Evolutionary conservation across 2,329 filamentous ascomycete species (phyloP).

Genomic region (Cladosporium colombiae): DNA sequence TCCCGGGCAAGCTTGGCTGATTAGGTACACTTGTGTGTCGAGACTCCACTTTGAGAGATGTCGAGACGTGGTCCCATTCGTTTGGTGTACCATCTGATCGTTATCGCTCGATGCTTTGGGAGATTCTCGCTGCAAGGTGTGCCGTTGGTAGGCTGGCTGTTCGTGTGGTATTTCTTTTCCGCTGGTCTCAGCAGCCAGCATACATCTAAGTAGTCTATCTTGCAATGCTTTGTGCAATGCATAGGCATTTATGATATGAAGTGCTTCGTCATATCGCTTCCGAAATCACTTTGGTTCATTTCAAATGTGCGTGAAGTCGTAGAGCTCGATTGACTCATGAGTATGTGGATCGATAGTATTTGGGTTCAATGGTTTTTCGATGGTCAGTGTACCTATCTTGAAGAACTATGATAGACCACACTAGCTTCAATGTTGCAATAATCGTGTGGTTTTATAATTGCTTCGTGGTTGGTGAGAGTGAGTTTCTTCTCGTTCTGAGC

Average conservation of each 20-base stretch:
- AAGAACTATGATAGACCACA: too few species aligned
- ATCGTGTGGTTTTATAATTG: too few species aligned
- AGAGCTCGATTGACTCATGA: background rate
- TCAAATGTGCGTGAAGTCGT: background rate
- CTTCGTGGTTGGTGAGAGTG: too few species aligned
- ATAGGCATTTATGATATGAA: background rate
- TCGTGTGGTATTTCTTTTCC: background rate
- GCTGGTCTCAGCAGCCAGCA: background rate
- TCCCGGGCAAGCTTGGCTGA: background rate
- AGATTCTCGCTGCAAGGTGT: background rate
- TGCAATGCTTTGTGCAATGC: background rate
- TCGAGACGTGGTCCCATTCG: slow-evolving; percentile 13
- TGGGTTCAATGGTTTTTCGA: background rate
- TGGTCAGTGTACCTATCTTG: too few species aligned
- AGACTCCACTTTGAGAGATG: background rate
- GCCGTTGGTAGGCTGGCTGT: slow-evolving; percentile 21
- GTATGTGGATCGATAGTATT: too few species aligned
- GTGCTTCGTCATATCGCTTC: background rate
- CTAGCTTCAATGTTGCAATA: background rate
- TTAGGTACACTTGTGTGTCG: slow-evolving; percentile 12
- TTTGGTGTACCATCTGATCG: slow-evolving; percentile 13
- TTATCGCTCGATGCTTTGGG: background rate
- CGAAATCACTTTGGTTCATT: background rate
- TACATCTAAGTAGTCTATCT: background rate
- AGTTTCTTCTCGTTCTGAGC: too few species aligned